phyloP scores from a whole-genome alignment of 352 stramenopile genomes.

The Globisporangium perplexum region DNA sequence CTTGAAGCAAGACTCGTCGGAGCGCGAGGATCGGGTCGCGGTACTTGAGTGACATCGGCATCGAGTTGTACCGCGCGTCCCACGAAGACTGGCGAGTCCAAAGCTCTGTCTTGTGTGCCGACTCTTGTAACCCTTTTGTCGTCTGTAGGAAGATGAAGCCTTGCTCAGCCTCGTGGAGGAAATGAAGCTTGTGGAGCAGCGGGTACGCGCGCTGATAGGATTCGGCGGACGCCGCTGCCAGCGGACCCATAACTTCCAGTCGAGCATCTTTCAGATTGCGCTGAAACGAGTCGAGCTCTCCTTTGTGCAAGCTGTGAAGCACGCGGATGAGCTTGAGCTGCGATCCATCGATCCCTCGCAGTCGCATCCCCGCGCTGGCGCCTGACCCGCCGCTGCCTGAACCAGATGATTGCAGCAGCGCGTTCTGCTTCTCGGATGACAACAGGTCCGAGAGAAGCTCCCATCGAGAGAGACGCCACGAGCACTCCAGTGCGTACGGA shows the following conservation, averaged over 20 bases:
- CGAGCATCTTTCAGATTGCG: slow-evolving; percentile 59
- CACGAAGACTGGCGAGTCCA: slow-evolving; percentile 67
- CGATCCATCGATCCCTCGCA: slow-evolving; percentile 66
- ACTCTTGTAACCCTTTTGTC: not conserved
- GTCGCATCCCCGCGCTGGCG: slow-evolving; percentile 8
- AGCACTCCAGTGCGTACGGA: slow-evolving; percentile 75
- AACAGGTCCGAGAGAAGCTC: slow-evolving; percentile 71
- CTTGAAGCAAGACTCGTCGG: slow-evolving; percentile 67
- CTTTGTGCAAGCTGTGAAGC: slow-evolving; percentile 63
- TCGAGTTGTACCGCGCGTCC: slow-evolving; percentile 60
- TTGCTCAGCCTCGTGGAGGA: slow-evolving; percentile 71
- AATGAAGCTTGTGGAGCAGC: slow-evolving; percentile 68
- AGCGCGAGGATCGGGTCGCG: slow-evolving; percentile 80
- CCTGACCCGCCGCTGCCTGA: not conserved
- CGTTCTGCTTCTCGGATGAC: slow-evolving; percentile 67
- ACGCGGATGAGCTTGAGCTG: slow-evolving; percentile 80
- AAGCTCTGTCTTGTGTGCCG: slow-evolving; percentile 21
- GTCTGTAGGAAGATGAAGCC: slow-evolving; percentile 55
- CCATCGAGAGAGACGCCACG: slow-evolving; percentile 84
- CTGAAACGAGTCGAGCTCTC: slow-evolving; percentile 46
- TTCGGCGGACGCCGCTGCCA: slow-evolving; percentile 63
- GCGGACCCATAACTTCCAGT: slow-evolving; percentile 61
- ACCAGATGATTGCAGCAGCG: slow-evolving; percentile 30
- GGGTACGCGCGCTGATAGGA: slow-evolving; percentile 78
- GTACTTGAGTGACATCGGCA: slow-evolving; percentile 79